phyloP scores from a whole-genome alignment of 768 basidiomycete genomes.

The Suillus bovinus region DNA sequence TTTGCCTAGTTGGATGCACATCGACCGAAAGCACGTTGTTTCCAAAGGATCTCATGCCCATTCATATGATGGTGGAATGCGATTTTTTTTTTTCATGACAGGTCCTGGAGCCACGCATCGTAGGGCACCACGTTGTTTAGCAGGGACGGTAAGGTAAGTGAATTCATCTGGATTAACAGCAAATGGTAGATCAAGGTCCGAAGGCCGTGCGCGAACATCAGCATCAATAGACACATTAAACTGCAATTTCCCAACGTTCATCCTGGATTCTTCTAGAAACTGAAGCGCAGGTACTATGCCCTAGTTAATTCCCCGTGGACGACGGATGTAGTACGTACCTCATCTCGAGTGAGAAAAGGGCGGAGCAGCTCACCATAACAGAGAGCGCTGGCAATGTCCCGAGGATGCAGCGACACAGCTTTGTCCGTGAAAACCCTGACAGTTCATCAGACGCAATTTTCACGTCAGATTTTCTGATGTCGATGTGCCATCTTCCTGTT shows the following conservation, averaged over 20 bases:
- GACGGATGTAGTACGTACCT: neutral
- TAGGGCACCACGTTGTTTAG: neutral
- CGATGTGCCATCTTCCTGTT: slow-evolving; percentile 23
- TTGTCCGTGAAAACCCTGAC: neutral
- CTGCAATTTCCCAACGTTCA: neutral
- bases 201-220: neutral
- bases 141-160: neutral
- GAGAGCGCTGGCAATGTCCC: neutral
- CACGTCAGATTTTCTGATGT: slow-evolving; percentile 2
- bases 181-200: slow-evolving; percentile 2
- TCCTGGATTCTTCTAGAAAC: too few relatives aligned
- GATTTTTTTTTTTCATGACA: neutral
- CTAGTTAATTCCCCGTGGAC: slow-evolving; percentile 5
- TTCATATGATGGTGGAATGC: neutral
- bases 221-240: slow-evolving; percentile 10
- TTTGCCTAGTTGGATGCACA: neutral
- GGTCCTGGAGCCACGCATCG: slow-evolving; percentile 3
- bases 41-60: slow-evolving; percentile 3
- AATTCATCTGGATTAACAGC: neutral
- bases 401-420: neutral
- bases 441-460: slow-evolving; percentile 15
- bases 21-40: neutral
- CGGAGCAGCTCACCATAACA: slow-evolving; percentile 1
- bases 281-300: neutral
- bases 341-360: neutral